Percentiles rank a stretch among this genome's conserved stretches.
These are phyloP conservation scores for Macadamia integrifolia DNA, from an alignment of 164 flowering plant species.

Conservation along the genomic window DNA sequence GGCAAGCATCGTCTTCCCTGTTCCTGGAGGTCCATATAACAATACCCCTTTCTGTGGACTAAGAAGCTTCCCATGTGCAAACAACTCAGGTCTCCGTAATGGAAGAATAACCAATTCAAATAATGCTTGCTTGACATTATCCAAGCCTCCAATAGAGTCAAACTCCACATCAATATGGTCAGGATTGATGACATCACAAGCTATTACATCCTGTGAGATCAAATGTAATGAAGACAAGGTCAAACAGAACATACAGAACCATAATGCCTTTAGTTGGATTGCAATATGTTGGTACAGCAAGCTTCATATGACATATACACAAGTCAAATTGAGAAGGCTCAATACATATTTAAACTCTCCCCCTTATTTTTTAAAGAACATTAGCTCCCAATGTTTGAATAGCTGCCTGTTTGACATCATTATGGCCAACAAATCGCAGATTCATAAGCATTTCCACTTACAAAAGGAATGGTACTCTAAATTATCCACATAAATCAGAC, in stretches of 20 bases:
- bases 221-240: neutral
- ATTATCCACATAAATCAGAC: no score
- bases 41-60: conserved; percentile 67
- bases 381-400: no score
- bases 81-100: conserved; percentile 54
- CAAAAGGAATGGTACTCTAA: no score
- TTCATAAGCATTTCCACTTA: no score
- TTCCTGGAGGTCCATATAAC: conserved; percentile 75
- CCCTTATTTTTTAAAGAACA: no score
- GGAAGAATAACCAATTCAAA: conserved; percentile 70
- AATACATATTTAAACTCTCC: no score
- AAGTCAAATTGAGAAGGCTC: no score
- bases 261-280: no score
- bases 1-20: conserved; percentile 81
- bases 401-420: no score
- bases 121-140: conserved; percentile 49
- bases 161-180: conserved; percentile 58
- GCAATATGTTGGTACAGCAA: no score
- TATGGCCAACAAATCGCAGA: no score
- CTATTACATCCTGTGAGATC: conserved; percentile 56
- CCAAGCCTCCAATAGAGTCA: conserved; percentile 65
- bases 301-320: no score
- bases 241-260: neutral
- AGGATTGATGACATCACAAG: conserved; percentile 66
- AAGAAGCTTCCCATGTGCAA: conserved; percentile 59